These are phyloP conservation scores for Hypoxylon lienhwacheense DNA, from an alignment of 495 filamentous ascomycete genomes.

Conservation along the genomic window DNA sequence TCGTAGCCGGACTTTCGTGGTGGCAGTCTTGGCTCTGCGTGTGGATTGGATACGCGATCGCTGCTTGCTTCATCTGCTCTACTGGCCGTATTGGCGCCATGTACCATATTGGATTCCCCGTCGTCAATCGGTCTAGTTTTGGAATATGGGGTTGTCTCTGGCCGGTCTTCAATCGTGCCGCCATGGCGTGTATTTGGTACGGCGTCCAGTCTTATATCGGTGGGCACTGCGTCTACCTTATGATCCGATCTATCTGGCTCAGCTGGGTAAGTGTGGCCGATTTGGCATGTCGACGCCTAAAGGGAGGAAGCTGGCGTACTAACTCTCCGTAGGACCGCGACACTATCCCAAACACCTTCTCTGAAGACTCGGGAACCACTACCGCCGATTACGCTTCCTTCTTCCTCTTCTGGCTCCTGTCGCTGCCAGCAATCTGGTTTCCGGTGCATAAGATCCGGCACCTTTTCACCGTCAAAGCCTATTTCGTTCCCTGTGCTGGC, in stretches of 20 bases:
- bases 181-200: constrained; percentile 87
- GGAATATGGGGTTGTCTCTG: constrained; percentile 87
- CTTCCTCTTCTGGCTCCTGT: constrained; percentile 80
- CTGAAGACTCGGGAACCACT: constrained; percentile 65
- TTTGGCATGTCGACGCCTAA: neutral
- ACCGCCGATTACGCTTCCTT: constrained; percentile 78
- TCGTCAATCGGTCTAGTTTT: constrained; percentile 73
- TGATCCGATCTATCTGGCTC: constrained; percentile 81
- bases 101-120: constrained; percentile 88
- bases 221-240: constrained; percentile 76
- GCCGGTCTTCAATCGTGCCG: constrained; percentile 89
- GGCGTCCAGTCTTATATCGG: constrained; percentile 87
- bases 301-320: constrained; percentile 8
- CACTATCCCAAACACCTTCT: constrained; percentile 67
- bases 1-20: constrained; percentile 76
- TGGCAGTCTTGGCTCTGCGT: constrained; percentile 94
- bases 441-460: constrained; percentile 77
- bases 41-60: constrained; percentile 83
- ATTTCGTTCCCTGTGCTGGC: constrained; percentile 79
- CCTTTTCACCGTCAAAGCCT: constrained; percentile 89
- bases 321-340: constrained; percentile 44
- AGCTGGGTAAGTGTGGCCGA: constrained; percentile 43
- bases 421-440: constrained; percentile 84
- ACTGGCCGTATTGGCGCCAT: constrained; percentile 87
- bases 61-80: constrained; percentile 70